Percentiles rank a stretch among this genome's conserved stretches.
These are phyloP conservation scores for Salvia hispanica DNA, from an alignment of 257 asterid genomes.

Conservation along the genomic window DNA sequence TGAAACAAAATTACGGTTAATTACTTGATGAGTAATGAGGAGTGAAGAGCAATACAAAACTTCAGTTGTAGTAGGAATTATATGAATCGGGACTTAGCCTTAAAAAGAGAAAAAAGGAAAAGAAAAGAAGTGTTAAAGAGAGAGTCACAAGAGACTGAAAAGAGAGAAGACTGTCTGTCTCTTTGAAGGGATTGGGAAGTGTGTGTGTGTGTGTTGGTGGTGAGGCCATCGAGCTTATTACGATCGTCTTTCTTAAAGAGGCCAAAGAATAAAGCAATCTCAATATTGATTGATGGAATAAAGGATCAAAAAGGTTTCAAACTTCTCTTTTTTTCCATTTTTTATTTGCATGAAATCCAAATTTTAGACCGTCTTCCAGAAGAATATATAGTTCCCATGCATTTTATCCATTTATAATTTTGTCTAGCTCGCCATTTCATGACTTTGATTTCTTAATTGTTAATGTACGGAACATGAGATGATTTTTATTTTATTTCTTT, in stretches of 20 bases:
- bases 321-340: conserved; percentile 21
- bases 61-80: conserved; percentile 20
- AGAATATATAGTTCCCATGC: conserved; percentile 13
- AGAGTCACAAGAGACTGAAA: conserved; percentile 42
- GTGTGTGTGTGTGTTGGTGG: conserved; percentile 46
- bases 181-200: conserved; percentile 76
- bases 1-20: not conserved
- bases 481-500: too few relatives aligned
- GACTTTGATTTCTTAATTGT: too few relatives aligned
- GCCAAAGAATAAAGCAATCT: conserved; percentile 66
- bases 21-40: not conserved
- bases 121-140: conserved; percentile 42
- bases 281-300: conserved; percentile 59
- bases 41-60: conserved; percentile 9
- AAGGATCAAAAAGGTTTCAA: conserved; percentile 44
- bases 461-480: too few relatives aligned
- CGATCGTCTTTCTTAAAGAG: conserved; percentile 39
- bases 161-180: conserved; percentile 65
- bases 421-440: too few relatives aligned
- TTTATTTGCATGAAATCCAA: conserved; percentile 47
- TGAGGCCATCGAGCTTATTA: conserved; percentile 30
- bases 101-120: conserved; percentile 56
- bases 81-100: conserved; percentile 46
- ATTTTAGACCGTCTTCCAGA: conserved; percentile 15
- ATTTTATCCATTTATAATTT: not conserved